Conservation (phyloP, 306 rosid species). For the Begonia peltatifolia region DNA sequence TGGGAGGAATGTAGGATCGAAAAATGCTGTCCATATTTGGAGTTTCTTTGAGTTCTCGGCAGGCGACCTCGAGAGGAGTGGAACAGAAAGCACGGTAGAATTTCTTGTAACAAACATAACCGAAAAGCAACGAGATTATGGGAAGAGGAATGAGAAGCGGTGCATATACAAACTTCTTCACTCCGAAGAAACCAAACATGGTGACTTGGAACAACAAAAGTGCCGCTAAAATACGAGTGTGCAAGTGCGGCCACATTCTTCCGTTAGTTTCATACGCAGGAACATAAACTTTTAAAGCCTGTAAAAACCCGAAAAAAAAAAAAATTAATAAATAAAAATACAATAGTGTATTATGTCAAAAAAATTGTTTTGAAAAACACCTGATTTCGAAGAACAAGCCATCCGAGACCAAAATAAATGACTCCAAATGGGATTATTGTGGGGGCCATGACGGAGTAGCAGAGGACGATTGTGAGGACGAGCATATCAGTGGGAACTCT, state of each 20-base stretch:
- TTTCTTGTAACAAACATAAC: constrained; percentile 35
- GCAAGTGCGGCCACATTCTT: constrained; percentile 91
- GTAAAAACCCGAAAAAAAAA: constrained; percentile 15
- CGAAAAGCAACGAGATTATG: constrained; percentile 36
- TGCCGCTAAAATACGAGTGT: constrained; percentile 52
- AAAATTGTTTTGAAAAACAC: constrained; percentile 14
- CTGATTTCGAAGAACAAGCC: constrained; percentile 95
- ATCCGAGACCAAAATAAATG: constrained; percentile 66
- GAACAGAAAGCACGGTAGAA: constrained; percentile 48
- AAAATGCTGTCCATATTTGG: constrained; percentile 64
- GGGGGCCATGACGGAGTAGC: constrained; percentile 87
- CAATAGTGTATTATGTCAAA: neutral
- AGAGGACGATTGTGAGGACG: constrained; percentile 54
- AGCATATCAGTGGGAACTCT: constrained; percentile 82
- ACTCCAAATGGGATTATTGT: constrained; percentile 73
- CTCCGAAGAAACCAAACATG: constrained; percentile 68
- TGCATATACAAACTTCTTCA: constrained; percentile 32
- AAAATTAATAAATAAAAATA: no score
- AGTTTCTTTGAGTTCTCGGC: constrained; percentile 26
- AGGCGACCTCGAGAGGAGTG: constrained; percentile 50
- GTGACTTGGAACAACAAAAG: constrained; percentile 65
- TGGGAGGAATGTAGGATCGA: constrained; percentile 53
- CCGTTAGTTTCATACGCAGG: constrained; percentile 87
- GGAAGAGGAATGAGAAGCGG: constrained; percentile 53
- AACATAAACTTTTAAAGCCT: constrained; percentile 86